Evolutionary conservation across 805 yeast species (phyloP).

Genomic region (Pichia paraexigua): DNA sequence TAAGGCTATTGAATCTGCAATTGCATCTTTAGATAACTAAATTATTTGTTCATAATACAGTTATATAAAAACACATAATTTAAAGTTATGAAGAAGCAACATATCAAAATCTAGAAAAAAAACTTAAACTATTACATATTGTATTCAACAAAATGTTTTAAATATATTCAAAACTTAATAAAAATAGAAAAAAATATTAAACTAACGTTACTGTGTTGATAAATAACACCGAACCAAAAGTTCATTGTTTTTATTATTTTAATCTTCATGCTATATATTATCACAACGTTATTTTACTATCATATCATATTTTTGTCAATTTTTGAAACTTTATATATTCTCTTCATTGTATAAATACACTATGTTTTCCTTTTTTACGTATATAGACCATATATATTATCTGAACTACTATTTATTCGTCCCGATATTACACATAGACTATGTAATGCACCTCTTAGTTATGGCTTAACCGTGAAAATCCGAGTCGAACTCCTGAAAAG

Average conservation of each 20-base stretch:
- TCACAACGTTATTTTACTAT: neutral
- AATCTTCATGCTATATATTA: neutral
- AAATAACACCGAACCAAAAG: no score
- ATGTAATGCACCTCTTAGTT: neutral
- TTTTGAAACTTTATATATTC: neutral
- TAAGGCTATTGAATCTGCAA: conserved; percentile 54
- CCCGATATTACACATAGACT: neutral
- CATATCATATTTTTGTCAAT: neutral
- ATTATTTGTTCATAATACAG: neutral
- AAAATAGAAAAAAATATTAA: neutral
- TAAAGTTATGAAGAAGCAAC: neutral
- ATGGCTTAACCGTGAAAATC: neutral
- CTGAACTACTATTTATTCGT: neutral
- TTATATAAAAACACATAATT: neutral
- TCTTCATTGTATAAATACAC: neutral
- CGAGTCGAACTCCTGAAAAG: neutral
- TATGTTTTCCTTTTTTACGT: neutral
- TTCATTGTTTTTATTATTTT: no score
- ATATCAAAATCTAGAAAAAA: neutral
- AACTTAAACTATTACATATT: neutral
- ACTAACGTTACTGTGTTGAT: neutral
- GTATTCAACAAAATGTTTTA: neutral
- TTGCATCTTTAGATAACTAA: conserved; percentile 29
- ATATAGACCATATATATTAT: neutral
- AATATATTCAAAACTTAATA: neutral